phyloP scores from a whole-genome alignment of 2,329 filamentous ascomycete genomes.

The Ilyonectria sp. region DNA sequence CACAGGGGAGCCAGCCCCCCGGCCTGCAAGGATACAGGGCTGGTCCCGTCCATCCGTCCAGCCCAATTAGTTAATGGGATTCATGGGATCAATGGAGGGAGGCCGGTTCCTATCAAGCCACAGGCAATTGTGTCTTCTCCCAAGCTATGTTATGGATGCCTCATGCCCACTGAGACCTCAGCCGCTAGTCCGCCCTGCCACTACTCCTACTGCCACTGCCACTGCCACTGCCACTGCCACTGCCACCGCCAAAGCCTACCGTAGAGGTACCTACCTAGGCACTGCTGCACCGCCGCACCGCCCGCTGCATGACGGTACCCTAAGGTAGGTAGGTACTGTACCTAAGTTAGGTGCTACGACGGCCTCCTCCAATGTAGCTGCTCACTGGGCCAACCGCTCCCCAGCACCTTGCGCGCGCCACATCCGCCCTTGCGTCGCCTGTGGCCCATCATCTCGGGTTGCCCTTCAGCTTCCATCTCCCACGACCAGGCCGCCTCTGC shows the following conservation, averaged over 20 bases:
- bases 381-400: slow-evolving; percentile 18
- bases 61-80: background rate
- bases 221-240: background rate
- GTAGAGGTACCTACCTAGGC: no score
- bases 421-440: slow-evolving; percentile 18
- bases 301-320: background rate
- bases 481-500: background rate
- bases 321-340: no score
- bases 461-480: background rate
- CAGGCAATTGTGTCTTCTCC: no score
- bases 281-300: no score
- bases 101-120: background rate
- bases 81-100: background rate
- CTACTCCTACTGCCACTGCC: background rate
- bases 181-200: slow-evolving; percentile 5
- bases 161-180: background rate
- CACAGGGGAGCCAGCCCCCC: no score
- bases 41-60: slow-evolving; percentile 4
- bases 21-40: slow-evolving; percentile 16
- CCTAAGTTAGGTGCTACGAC: background rate
- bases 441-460: slow-evolving; percentile 9
- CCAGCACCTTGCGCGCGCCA: slow-evolving; percentile 7
- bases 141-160: no score
- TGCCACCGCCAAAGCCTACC: background rate
- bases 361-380: slow-evolving; percentile 3